Conservation (phyloP, 164 flowering plant genomes). For the Macadamia tetraphylla region DNA sequence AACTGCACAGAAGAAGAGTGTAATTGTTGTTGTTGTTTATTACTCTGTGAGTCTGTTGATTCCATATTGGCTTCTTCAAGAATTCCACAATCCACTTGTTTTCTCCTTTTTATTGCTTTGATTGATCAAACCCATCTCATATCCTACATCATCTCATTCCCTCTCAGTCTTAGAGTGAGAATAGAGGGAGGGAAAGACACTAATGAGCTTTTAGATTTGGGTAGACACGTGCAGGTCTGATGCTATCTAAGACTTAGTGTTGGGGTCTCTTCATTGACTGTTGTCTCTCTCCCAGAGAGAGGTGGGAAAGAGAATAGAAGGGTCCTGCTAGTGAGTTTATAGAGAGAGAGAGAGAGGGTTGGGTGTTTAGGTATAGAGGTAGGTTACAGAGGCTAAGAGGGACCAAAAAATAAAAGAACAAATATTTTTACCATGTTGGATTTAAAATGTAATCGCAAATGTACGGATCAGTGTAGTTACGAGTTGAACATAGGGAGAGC, state of each 20-base stretch:
- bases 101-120: no score
- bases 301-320: no score
- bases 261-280: background rate
- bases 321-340: no score
- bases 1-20: slow-evolving; percentile 15
- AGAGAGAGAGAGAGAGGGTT: background rate
- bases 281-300: no score
- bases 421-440: background rate
- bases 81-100: no score
- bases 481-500: no score
- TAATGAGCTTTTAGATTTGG: background rate
- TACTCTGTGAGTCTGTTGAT: slow-evolving; percentile 23
- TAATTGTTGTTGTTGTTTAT: slow-evolving; percentile 16
- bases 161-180: background rate
- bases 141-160: background rate
- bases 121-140: background rate
- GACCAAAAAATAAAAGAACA: background rate
- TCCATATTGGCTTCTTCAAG: no score
- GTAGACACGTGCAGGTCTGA: slow-evolving; percentile 3
- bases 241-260: background rate
- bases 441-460: no score
- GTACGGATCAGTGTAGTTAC: no score
- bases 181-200: slow-evolving; percentile 9
- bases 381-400: no score
- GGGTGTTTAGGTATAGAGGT: background rate